Evolutionary conservation across 179 eudicot species (phyloP), one percentile per base, ranked within the genome.

Genomic region (Silene vulgaris): DNA sequence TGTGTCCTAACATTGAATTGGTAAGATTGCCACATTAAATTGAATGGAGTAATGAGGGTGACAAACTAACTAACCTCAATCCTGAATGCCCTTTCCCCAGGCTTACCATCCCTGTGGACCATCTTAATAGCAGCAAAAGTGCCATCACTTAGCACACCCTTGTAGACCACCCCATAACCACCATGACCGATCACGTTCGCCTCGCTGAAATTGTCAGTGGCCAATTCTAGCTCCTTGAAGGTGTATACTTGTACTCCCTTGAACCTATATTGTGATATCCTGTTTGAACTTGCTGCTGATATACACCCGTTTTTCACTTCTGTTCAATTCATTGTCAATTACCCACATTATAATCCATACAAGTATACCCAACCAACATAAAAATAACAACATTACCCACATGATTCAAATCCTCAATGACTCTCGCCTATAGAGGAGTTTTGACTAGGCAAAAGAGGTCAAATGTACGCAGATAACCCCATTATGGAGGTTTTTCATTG

Each of bases 191-290:
- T 84, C 79, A 90, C 82, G 75, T 92, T 90, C 4, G 73, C 77
- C 73, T 89, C 88, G 21, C 80, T 87, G 80, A 95, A 95, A 23
- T 76, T 74, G 26, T 89, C 79, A 0, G 99, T 95, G n/a, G 99
- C 97, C 76, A 73, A 37, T 86, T 95, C 95, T 12, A 89, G 83
- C 80, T 95, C 97, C 84, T 85, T 92, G 77, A 87, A 87, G 3
- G 97, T 95, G 81, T 86, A 95, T 9, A 95, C 97, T 80, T 92
- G 97, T 11, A 90, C 93, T 62, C 90, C 96, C 82, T 79, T 86
- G 43, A 75, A 32, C 75, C 80, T 86, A 4, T 74, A 67, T 69
- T 81, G 78, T 7, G 85, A 81, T 19, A 69, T 54, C n/a, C 80
- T 23, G 9, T 81, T 65, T 17, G 87, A 77, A 74, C 80, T 88